Percentiles rank a stretch among this genome's conserved stretches.
Conservation (phyloP, 179 eudicot species). For the Pouteria campechiana region DNA sequence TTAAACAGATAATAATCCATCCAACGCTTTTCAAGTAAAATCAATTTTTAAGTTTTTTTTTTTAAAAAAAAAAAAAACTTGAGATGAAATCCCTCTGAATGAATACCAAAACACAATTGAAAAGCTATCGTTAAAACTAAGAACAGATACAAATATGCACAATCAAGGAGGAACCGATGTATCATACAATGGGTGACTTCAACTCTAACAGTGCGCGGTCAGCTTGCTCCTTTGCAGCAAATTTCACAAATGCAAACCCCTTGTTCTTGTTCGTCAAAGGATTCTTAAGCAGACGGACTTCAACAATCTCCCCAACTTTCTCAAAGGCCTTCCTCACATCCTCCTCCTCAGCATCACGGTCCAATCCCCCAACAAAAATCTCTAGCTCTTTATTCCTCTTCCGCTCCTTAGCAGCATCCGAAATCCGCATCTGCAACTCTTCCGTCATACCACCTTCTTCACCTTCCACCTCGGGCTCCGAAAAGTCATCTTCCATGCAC, state of each 20-base stretch:
- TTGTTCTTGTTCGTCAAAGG: conserved; percentile 51
- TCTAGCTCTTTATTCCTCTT: conserved; percentile 64
- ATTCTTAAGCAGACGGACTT: conserved; percentile 54
- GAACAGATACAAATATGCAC: background rate
- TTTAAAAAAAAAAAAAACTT: too few relatives aligned
- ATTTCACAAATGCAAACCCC: conserved; percentile 84
- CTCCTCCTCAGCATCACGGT: conserved; percentile 57
- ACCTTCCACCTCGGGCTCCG: conserved; percentile 20
- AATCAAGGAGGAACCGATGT: background rate
- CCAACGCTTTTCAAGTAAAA: too few relatives aligned
- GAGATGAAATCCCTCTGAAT: too few relatives aligned
- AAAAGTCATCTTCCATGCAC: conserved; percentile 28
- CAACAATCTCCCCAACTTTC: conserved; percentile 66
- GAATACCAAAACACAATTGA: too few relatives aligned
- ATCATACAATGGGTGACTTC: conserved; percentile 77
- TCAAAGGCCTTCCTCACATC: conserved; percentile 65
- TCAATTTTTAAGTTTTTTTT: too few relatives aligned
- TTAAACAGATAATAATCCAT: too few relatives aligned
- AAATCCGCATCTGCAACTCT: conserved; percentile 42
- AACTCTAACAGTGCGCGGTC: conserved; percentile 60
- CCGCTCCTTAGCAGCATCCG: conserved; percentile 63
- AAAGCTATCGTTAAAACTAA: background rate
- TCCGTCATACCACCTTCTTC: conserved; percentile 27
- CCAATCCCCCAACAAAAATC: conserved; percentile 85
- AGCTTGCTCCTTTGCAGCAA: conserved; percentile 80